A percentile compares a stretch with the other conserved stretches of the same genome.
phyloP scores from a whole-genome alignment of 108 stramenopile genomes.

The Bacterosira constricta region DNA sequence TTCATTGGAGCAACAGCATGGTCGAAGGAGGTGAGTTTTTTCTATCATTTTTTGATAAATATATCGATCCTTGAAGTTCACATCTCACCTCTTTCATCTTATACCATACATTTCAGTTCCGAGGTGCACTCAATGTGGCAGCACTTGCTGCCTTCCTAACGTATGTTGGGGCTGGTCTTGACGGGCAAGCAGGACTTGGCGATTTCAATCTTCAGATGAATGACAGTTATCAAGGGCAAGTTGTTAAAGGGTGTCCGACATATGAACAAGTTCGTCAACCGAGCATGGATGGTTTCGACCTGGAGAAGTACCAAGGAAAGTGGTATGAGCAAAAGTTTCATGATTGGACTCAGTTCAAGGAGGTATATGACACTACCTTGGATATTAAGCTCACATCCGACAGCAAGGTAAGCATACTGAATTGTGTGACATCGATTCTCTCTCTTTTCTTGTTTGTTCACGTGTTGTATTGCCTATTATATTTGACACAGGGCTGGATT shows the following conservation, averaged over 20 bases:
- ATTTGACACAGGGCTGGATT: constrained; percentile 66
- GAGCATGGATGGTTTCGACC: constrained; percentile 88
- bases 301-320: constrained; percentile 85
- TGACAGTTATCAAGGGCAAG: constrained; percentile 79
- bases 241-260: constrained; percentile 87
- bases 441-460: not conserved
- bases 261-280: constrained; percentile 86
- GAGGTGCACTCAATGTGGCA: constrained; percentile 78
- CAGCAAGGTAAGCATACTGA: constrained; percentile 18
- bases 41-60: too few species aligned
- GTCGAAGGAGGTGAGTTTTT: constrained; percentile 64
- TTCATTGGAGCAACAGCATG: constrained; percentile 68
- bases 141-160: constrained; percentile 72
- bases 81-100: not conserved
- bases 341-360: constrained; percentile 95
- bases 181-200: constrained; percentile 80
- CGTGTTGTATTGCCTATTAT: not conserved
- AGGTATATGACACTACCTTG: constrained; percentile 92
- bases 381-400: constrained; percentile 74
- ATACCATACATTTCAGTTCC: constrained; percentile 36
- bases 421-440: not conserved
- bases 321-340: constrained; percentile 95
- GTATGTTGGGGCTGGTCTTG: constrained; percentile 85
- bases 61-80: not conserved
- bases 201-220: constrained; percentile 89